Conservation (phyloP, 2,329 filamentous ascomycete species). For the Trichophyton benhamiae region DNA sequence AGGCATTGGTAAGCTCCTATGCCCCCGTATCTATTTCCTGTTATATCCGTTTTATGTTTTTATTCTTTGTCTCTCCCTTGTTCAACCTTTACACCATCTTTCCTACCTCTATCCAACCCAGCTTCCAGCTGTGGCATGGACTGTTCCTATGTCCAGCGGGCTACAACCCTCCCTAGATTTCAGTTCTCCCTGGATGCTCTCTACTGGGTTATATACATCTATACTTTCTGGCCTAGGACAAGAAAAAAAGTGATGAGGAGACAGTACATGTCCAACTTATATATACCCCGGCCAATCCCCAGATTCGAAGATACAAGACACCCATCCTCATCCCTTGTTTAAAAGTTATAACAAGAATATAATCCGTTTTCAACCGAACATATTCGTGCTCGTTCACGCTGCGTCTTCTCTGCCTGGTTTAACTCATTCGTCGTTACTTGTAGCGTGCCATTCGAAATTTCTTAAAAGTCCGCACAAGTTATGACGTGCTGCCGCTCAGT, state of each 20-base stretch:
- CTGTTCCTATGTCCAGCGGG: neutral
- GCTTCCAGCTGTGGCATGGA: neutral
- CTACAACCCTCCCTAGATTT: neutral
- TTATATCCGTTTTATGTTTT: conserved; percentile 7
- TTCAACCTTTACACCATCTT: neutral
- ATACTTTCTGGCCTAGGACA: neutral
- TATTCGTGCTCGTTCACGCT: conserved; percentile 11
- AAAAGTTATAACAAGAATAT: conserved; percentile 4
- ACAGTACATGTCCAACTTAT: conserved; percentile 1
- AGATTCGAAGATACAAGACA: neutral
- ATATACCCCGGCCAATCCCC: conserved; percentile 1
- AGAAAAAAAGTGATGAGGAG: neutral
- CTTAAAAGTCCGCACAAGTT: conserved; percentile 88
- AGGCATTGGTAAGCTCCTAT: conserved; percentile 34
- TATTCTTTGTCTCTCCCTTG: neutral
- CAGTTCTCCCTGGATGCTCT: neutral
- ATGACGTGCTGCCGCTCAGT: conserved; percentile 91
- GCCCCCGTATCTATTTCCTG: conserved; percentile 6
- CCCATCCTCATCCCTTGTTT: neutral
- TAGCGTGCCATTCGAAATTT: conserved; percentile 90
- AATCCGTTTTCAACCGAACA: conserved; percentile 6
- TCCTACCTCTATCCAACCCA: neutral
- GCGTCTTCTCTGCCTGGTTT: conserved; percentile 12
- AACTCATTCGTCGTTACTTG: conserved; percentile 4
- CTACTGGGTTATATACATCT: neutral